Evolutionary conservation across 140 eudicot genomes (phyloP).

Genomic region (Stevia rebaudiana): DNA sequence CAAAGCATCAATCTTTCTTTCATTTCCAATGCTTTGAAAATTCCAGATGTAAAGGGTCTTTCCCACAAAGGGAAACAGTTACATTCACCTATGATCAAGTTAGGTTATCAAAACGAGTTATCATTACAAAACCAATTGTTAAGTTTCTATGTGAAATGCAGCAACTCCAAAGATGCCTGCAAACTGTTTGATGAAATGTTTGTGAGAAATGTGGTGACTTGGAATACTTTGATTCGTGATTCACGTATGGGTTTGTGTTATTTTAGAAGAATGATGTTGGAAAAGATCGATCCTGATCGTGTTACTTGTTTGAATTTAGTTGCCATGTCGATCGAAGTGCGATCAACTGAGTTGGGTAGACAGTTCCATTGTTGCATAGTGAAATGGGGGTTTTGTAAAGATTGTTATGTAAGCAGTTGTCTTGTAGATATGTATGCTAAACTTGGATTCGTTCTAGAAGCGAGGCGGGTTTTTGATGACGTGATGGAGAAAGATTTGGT

Average conservation of each 20-base stretch:
- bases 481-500: conserved; percentile 46
- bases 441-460: conserved; percentile 43
- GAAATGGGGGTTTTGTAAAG: conserved; percentile 43
- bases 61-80: conserved; percentile 31
- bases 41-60: conserved; percentile 20
- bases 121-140: conserved; percentile 44
- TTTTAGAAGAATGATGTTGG: conserved; percentile 49
- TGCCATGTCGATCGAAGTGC: conserved; percentile 22
- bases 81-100: conserved; percentile 43
- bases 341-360: conserved; percentile 34
- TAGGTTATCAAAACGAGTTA: conserved; percentile 27
- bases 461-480: conserved; percentile 36
- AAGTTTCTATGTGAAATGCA: conserved; percentile 37
- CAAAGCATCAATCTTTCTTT: conserved; percentile 19
- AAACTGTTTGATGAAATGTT: conserved; percentile 62
- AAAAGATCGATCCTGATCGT: conserved; percentile 39
- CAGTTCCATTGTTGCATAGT: conserved; percentile 43
- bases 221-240: conserved; percentile 45
- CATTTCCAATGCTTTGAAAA: conserved; percentile 25
- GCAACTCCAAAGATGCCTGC: conserved; percentile 28
- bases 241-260: conserved; percentile 32
- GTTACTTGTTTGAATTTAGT: conserved; percentile 41
- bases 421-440: conserved; percentile 56
- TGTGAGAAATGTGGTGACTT: conserved; percentile 47
- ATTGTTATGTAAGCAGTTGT: conserved; percentile 42